phyloP scores from a whole-genome alignment of 768 basidiomycete genomes.

The Ephemerocybe angulata region DNA sequence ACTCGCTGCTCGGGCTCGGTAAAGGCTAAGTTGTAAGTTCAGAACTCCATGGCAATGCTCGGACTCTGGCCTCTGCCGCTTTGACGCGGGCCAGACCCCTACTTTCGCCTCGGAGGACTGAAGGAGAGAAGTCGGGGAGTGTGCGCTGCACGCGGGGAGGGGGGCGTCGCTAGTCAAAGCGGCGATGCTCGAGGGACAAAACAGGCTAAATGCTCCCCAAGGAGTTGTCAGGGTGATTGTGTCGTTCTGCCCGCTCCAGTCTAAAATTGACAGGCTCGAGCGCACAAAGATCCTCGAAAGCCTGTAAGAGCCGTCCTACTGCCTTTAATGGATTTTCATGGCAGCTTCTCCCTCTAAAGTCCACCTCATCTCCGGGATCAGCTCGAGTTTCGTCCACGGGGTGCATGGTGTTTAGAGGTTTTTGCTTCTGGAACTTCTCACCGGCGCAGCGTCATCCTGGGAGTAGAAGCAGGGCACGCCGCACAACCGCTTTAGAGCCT shows the following conservation, averaged over 20 bases:
- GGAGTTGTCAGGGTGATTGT: constrained; percentile 1
- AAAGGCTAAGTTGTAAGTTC: no score
- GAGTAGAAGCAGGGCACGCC: background rate
- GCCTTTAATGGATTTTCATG: background rate
- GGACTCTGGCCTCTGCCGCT: no score
- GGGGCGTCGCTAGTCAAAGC: background rate
- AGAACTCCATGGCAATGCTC: no score
- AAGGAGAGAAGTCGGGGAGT: no score
- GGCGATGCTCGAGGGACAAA: no score
- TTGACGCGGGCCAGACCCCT: no score
- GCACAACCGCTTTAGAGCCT: constrained; percentile 1
- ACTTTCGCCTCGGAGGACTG: no score
- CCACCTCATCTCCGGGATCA: constrained; percentile 1
- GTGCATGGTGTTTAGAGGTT: background rate
- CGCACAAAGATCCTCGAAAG: constrained; percentile 7
- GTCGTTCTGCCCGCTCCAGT: background rate
- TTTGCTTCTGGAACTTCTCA: background rate
- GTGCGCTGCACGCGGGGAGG: background rate
- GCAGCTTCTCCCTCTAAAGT: background rate
- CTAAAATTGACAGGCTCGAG: constrained; percentile 1
- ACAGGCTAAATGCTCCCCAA: background rate
- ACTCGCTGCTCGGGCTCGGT: no score
- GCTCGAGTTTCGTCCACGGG: background rate
- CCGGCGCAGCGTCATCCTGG: constrained; percentile 1
- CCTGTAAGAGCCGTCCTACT: background rate